Conservation (phyloP, 495 filamentous ascomycete species). For the Barbatosphaeria neglecta region DNA sequence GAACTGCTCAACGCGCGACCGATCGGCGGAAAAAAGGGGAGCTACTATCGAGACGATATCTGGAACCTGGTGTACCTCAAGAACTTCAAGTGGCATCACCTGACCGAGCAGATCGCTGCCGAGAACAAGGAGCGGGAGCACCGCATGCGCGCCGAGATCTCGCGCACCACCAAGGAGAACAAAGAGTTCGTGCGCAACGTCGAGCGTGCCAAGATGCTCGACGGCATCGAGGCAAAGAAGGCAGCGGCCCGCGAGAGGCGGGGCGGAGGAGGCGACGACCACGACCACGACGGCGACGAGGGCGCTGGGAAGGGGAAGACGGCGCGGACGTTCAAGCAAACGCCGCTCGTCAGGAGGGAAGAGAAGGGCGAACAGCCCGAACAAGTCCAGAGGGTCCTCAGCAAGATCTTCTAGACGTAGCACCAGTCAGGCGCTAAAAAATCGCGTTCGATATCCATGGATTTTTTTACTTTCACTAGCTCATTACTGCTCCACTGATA, state of each 20-base stretch:
- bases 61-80: conserved; percentile 70
- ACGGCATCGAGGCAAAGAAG: conserved; percentile 55
- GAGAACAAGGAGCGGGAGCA: conserved; percentile 77
- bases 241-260: conserved; percentile 44
- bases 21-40: conserved; percentile 78
- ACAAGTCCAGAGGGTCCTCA: conserved; percentile 64
- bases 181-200: conserved; percentile 71
- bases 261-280: conserved; percentile 7
- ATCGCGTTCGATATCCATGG: no score
- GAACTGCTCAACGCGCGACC: conserved; percentile 73
- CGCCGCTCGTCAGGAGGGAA: conserved; percentile 36
- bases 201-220: conserved; percentile 61
- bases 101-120: conserved; percentile 58
- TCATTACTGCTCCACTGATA: no score
- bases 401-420: conserved; percentile 60
- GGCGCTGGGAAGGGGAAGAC: conserved; percentile 20
- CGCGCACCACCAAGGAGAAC: conserved; percentile 66
- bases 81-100: conserved; percentile 67
- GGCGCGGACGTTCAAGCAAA: conserved; percentile 63
- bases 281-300: not conserved
- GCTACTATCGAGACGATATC: conserved; percentile 86
- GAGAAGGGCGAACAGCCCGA: conserved; percentile 44
- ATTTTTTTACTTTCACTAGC: no score
- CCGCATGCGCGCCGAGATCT: conserved; percentile 70
- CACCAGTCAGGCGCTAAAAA: not conserved